Evolutionary conservation across 2,329 filamentous ascomycete species (phyloP), one percentile per base, ranked within the genome.

Genomic region (Fusarium abutilonis): DNA sequence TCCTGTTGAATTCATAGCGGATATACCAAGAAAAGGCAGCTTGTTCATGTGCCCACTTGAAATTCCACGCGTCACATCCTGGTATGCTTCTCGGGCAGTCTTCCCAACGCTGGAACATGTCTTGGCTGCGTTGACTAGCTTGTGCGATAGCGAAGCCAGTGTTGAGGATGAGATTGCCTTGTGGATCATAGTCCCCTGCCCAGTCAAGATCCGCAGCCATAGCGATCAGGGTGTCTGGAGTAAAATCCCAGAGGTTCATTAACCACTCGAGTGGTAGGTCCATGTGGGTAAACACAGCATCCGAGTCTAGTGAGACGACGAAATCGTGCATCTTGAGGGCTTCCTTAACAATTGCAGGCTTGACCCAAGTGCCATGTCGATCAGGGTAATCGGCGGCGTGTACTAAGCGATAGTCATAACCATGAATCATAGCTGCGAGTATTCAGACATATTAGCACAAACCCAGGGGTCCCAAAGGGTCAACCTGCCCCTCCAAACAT

Each of bases 361-460:
- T 78, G 35, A 79, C 76, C 80, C 80, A 83, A 14, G 79, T 82
- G 23, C 76, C 75, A 65, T 75, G 76, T 46, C 78, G 77, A 47
- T 78, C 75, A 2, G 69, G 61, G 48, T 78, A 77, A 29, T 76
- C 73, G 26, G 77, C 73, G 4, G 77, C 77, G 53, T 75, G 77
- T 28, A 82, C 75, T 49, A 81, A 77, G 31, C 80, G 79, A 67
- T 82, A 82, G 46, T 80, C 78, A 68, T 81, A 82, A 6, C 79
- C 79, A 65, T 82, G 80, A 43, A 82, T 80, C 66, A 72, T 63
- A 9, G 70, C 70, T 72, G 14, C 14, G 10, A 4, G 15, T 1
- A 26, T 6, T 26, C 6, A 8, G 23, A 4, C 8, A 6, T 26
- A 8, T 26, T 8, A 26, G 23, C 19, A 19, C 19, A 19, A 19